Conservation (phyloP, 208 protist species). For the Vickermania spadyakhi region DNA sequence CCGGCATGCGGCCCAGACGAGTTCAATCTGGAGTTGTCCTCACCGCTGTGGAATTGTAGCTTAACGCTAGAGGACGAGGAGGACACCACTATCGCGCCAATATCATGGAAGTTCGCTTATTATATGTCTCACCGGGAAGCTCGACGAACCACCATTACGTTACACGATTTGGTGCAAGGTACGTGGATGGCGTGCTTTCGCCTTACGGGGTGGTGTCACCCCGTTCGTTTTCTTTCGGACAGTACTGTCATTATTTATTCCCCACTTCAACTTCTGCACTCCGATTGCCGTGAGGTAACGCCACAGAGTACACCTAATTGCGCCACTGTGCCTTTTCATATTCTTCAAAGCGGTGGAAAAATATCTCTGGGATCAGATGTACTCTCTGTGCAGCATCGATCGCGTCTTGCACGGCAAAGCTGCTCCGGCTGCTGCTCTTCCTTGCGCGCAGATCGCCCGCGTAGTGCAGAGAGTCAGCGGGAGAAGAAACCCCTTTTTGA, state of each 20-base stretch:
- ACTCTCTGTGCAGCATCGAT: neutral
- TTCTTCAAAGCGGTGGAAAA: slow-evolving; percentile 54
- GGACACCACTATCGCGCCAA: slow-evolving; percentile 21
- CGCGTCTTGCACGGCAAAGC: neutral
- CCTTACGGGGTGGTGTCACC: slow-evolving; percentile 37
- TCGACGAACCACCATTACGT: slow-evolving; percentile 20
- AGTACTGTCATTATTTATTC: neutral
- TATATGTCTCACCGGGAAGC: slow-evolving; percentile 73
- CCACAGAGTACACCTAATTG: neutral
- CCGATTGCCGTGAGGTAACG: neutral
- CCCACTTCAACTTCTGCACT: neutral
- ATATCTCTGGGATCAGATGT: slow-evolving; percentile 49
- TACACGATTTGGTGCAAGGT: slow-evolving; percentile 48
- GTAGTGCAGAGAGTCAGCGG: neutral
- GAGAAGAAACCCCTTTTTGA: slow-evolving; percentile 21
- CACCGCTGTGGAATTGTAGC: too few species aligned
- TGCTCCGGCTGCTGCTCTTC: neutral
- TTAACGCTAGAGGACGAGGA: too few species aligned
- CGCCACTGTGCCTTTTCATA: slow-evolving; percentile 35
- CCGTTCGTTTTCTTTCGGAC: slow-evolving; percentile 22
- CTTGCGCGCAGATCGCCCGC: neutral
- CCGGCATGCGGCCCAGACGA: too few species aligned
- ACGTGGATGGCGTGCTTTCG: slow-evolving; percentile 61
- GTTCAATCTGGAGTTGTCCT: too few species aligned
- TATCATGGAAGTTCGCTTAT: slow-evolving; percentile 88